Evolutionary conservation across 345 rosid species (phyloP).

Genomic region (Murraya koenigii): DNA sequence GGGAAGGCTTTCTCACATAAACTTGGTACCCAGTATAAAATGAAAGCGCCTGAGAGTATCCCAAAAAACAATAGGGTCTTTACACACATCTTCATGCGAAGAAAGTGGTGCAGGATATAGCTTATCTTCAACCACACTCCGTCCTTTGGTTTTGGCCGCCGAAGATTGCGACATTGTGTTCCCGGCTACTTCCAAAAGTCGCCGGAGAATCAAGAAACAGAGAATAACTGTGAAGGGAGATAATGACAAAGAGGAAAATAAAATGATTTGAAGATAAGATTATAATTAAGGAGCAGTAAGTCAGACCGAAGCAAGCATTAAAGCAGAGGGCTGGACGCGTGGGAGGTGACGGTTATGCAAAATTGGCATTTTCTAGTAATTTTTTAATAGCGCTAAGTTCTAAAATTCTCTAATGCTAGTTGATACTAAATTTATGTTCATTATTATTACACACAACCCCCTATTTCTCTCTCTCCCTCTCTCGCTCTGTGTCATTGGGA

Average conservation of each 20-base stretch:
- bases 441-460: conserved; percentile 27
- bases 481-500: conserved; percentile 29
- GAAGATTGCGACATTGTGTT: conserved; percentile 36
- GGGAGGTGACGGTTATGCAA: conserved; percentile 61
- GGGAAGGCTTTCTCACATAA: conserved; percentile 52
- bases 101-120: conserved; percentile 69
- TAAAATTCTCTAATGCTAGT: background rate
- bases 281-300: conserved; percentile 39
- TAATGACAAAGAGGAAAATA: background rate
- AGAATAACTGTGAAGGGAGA: background rate
- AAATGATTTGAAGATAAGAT: conserved; percentile 38
- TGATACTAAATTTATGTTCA: conserved; percentile 17
- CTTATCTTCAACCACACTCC: conserved; percentile 24
- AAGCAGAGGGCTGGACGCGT: conserved; percentile 34
- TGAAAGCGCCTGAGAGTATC: conserved; percentile 91
- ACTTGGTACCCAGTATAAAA: conserved; percentile 71
- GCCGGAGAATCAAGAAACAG: conserved; percentile 16
- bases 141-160: conserved; percentile 29
- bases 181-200: background rate
- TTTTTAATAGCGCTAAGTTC: conserved; percentile 27
- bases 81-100: conserved; percentile 51
- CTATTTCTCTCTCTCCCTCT: conserved; percentile 11
- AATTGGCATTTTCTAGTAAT: conserved; percentile 57
- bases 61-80: conserved; percentile 59
- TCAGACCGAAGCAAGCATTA: conserved; percentile 27